Evolutionary conservation across 2,329 filamentous ascomycete species (phyloP).

Genomic region (Botrytis deweyae): DNA sequence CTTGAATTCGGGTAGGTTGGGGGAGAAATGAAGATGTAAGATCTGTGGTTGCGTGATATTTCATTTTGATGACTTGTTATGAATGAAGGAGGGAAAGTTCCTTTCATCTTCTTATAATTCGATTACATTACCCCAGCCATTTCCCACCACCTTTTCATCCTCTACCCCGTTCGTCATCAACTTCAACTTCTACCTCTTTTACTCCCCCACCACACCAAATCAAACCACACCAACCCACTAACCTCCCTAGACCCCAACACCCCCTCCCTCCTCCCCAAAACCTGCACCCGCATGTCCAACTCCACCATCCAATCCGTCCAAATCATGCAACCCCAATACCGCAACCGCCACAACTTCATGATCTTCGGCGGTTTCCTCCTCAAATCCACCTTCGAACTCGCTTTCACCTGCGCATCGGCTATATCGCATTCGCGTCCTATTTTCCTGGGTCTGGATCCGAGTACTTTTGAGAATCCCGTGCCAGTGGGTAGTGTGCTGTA

Average conservation of each 20-base stretch:
- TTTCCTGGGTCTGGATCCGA: constrained; percentile 68
- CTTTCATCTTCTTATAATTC: neutral
- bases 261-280: constrained; percentile 52
- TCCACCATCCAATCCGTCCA: constrained; percentile 64
- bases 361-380: constrained; percentile 72
- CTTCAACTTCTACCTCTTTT: too few species aligned
- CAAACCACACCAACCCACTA: neutral
- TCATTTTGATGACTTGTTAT: neutral
- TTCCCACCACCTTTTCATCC: too few species aligned
- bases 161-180: too few species aligned
- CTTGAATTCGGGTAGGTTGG: neutral
- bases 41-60: neutral
- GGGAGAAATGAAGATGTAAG: neutral
- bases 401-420: constrained; percentile 68
- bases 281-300: constrained; percentile 61
- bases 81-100: neutral
- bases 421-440: constrained; percentile 66
- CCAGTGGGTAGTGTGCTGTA: constrained; percentile 71
- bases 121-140: neutral
- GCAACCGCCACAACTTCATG: constrained; percentile 70
- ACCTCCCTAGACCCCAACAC: constrained; percentile 51
- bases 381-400: constrained; percentile 69
- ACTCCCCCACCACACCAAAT: too few species aligned
- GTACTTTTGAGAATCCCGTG: constrained; percentile 69
- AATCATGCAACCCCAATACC: constrained; percentile 72